Percentiles rank a stretch among this genome's conserved stretches.
Conservation (phyloP, 768 basidiomycete species). For the Collybia nuda region DNA sequence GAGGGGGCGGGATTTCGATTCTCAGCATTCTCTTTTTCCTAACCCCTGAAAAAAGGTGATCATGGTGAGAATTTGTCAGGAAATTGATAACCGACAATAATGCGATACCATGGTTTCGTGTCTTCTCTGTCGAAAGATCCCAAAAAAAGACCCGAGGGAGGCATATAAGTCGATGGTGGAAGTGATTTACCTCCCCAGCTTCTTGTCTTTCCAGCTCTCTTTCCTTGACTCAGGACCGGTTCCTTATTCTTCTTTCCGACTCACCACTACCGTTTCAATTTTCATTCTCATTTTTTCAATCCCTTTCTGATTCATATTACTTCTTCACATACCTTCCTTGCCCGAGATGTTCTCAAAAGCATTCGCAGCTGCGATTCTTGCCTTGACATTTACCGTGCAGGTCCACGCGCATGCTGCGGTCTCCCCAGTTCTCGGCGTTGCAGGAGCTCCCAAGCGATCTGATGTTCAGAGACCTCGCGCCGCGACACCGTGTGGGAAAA, state of each 20-base stretch:
- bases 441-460: slow-evolving; percentile 24
- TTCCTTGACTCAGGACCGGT: slow-evolving; percentile 15
- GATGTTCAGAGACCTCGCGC: slow-evolving; percentile 23
- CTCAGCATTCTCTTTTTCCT: neutral
- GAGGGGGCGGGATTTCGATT: no score
- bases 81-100: neutral
- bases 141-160: neutral
- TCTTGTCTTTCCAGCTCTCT: neutral
- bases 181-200: neutral
- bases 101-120: slow-evolving; percentile 10
- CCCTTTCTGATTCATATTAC: neutral
- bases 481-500: slow-evolving; percentile 39
- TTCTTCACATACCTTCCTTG: neutral
- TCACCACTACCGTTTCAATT: slow-evolving; percentile 3
- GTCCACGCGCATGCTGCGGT: slow-evolving; percentile 29
- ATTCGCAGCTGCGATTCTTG: slow-evolving; percentile 4
- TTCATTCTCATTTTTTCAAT: neutral
- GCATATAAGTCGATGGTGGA: no score
- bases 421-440: slow-evolving; percentile 39
- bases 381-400: slow-evolving; percentile 10
- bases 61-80: neutral
- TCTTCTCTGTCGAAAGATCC: neutral
- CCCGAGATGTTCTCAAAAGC: slow-evolving; percentile 15
- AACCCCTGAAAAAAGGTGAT: neutral
- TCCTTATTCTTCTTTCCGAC: slow-evolving; percentile 13